Base-by-base conservation (phyloP, 2,329 filamentous ascomycete genomes). In the Penicillium sp. region DNA sequence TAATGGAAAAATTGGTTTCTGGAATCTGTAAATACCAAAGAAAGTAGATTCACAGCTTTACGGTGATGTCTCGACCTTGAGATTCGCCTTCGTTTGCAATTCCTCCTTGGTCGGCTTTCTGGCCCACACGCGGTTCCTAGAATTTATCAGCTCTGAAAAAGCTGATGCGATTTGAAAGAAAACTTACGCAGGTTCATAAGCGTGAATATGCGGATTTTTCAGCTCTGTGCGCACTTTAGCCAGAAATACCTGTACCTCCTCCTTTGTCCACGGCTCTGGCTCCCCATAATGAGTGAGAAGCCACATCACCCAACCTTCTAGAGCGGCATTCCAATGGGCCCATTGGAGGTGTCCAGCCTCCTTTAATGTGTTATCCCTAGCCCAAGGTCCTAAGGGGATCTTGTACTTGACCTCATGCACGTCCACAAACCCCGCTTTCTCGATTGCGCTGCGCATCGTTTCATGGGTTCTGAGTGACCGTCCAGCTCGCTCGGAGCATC, bases 271-370 rank as follows among this genome's bases (percentile, higher is more conserved):
- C 10, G 61, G 61, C 41, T 41, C 44, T 5, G 67, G 67, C 19
- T 58, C 60, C 1, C 67, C 67, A 47, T 52, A 62, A 14, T 66
- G 59, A 14, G 63, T 69, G 25, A 69, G 59, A 28, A 69, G 58
- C 56, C 62, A 69, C 64, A 69, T 68, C 1, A 64, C 67, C 61
- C 62, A 69, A 4, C 67, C 67, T 31, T 69, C 67, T 7, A 69
- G 41, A 17, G 61, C 67, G 25, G 65, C 49, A 10, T 60, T 67
- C 67, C 67, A 69, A 19, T 69, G 67, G 11, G 47, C 44, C 38
- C 53, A 50, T 25, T 63, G 56, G 22, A 64, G 77, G 12, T 61
- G 57, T 5, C 81, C 82, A 1, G 83, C 64, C 50, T 69, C 61
- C 51, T 72, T 69, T 26, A 71, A 53, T 7, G 53, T 33, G 16